A percentile compares a stretch with the other conserved stretches of the same genome.
These are phyloP conservation scores for Metschnikowia santaceciliae DNA, from an alignment of 805 yeast species.

Conservation along the genomic window DNA sequence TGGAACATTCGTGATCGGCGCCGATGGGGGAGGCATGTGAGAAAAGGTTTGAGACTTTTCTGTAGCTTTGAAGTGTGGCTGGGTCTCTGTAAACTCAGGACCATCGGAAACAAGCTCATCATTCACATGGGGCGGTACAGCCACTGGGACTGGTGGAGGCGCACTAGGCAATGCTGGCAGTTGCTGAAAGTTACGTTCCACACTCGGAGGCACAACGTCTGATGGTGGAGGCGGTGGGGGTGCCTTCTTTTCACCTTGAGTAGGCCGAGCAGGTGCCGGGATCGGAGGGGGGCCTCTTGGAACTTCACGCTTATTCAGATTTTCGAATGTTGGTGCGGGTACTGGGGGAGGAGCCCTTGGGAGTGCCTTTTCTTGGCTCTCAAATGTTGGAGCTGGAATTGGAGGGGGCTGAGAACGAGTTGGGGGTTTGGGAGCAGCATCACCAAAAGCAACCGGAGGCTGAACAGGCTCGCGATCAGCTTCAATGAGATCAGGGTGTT, in stretches of 20 bases:
- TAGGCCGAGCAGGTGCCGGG: constrained; percentile 12
- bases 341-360: constrained; percentile 14
- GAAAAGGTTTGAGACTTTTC: constrained; percentile 11
- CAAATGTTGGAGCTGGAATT: constrained; percentile 16
- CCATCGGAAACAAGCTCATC: constrained; percentile 14
- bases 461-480: not conserved
- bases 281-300: constrained; percentile 13
- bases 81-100: constrained; percentile 5
- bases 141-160: constrained; percentile 10
- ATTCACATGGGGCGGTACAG: constrained; percentile 2
- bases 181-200: not conserved
- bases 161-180: constrained; percentile 8
- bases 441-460: constrained; percentile 13
- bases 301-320: constrained; percentile 5
- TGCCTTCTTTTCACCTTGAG: constrained; percentile 5
- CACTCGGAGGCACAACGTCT: constrained; percentile 5
- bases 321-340: constrained; percentile 14
- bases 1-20: constrained; percentile 11
- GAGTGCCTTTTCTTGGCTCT: constrained; percentile 9
- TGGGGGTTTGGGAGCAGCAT: not conserved
- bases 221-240: constrained; percentile 13
- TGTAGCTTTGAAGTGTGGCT: not conserved
- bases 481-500: constrained; percentile 1
- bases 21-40: constrained; percentile 14
- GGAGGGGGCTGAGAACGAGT: not conserved